Base-by-base conservation (phyloP, 768 basidiomycete genomes). In the Hypholoma fasciculare region DNA sequence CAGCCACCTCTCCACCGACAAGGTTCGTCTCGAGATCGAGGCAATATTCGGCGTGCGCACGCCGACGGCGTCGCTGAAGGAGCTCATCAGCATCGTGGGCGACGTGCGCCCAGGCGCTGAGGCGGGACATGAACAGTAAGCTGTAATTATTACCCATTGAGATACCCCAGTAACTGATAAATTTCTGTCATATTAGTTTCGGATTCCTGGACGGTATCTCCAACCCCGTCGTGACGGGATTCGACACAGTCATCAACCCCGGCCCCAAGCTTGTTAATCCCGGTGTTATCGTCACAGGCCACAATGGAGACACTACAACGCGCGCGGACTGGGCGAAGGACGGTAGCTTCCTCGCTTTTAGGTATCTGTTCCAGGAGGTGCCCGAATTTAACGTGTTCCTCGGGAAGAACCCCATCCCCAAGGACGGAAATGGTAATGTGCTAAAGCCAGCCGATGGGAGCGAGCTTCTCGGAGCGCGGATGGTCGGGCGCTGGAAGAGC, bases 401-500 rank as follows among this genome's bases (percentile, higher is more conserved):
- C 36, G 60, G 60, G 14, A 63, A 72, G 46, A 74, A 82, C 61
- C 74, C 80, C 11, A 61, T 81, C 26, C 63, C 59, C 26, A 54
- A 68, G 49, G 67, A 69, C 12, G 74, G 72, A 0, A 64, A 67
- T 13, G 61, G 64, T 12, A 56, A 52, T 1, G 61, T 57, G 12
- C 62, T 81, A 40, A 70, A 71, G 1, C 55, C 60, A 3, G 58
- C 74, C 49, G 68, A 81, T 57, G 78, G 80, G 16, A 75, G 75
- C 37, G 79, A 78, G 11, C 61, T 64, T 13, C 55, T 66, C 20
- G 65, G 65, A 37, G 63, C 65, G 16, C 49, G 82, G 50, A 67
- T 84, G 54, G 69, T 82, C 26, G 82, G 82, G 13, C 72, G 82
- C 17, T 83, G 81, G 81, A 81, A 80, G 74, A 80, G 78, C 54